These are phyloP conservation scores for Talaromyces piceae DNA, from an alignment of 2,329 filamentous ascomycete species.

Conservation along the genomic window DNA sequence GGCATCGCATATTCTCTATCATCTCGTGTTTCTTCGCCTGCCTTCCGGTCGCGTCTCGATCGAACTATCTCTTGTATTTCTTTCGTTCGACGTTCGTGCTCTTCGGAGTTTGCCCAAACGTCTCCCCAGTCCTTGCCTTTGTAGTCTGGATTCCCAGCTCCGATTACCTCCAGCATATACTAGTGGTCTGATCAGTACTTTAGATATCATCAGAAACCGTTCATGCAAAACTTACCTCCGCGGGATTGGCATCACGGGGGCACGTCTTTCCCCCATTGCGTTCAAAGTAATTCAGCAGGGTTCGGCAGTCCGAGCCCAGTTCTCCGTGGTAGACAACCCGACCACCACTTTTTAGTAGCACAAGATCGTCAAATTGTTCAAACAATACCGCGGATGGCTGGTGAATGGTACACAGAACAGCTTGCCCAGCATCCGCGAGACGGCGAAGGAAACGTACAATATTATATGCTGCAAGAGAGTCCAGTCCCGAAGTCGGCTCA, in stretches of 20 bases:
- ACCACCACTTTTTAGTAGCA: conserved; percentile 71
- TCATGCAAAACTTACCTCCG: conserved; percentile 41
- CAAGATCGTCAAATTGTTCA: conserved; percentile 76
- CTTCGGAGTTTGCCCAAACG: conserved; percentile 50
- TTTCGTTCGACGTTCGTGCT: conserved; percentile 39
- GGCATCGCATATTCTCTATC: conserved; percentile 59
- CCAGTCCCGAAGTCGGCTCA: conserved; percentile 58
- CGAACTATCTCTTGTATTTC: conserved; percentile 50
- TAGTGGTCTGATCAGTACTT: conserved; percentile 29
- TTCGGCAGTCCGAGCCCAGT: conserved; percentile 65
- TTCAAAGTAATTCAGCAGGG: conserved; percentile 66
- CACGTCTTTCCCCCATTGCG: conserved; percentile 55
- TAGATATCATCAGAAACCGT: background rate
- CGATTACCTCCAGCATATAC: conserved; percentile 73
- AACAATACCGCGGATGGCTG: conserved; percentile 82
- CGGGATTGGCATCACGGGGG: conserved; percentile 58
- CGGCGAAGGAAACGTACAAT: conserved; percentile 57
- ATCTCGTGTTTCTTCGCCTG: conserved; percentile 38
- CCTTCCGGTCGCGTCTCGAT: conserved; percentile 35
- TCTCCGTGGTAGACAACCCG: conserved; percentile 81
- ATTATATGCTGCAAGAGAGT: conserved; percentile 61
- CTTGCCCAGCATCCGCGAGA: conserved; percentile 67
- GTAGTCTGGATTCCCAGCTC: conserved; percentile 56
- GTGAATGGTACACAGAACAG: conserved; percentile 85
- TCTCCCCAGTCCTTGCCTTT: conserved; percentile 56